Percentiles rank a stretch among this genome's conserved stretches.
Evolutionary conservation across 306 rosid genomes (phyloP).

Genomic region (Sindora glabra): DNA sequence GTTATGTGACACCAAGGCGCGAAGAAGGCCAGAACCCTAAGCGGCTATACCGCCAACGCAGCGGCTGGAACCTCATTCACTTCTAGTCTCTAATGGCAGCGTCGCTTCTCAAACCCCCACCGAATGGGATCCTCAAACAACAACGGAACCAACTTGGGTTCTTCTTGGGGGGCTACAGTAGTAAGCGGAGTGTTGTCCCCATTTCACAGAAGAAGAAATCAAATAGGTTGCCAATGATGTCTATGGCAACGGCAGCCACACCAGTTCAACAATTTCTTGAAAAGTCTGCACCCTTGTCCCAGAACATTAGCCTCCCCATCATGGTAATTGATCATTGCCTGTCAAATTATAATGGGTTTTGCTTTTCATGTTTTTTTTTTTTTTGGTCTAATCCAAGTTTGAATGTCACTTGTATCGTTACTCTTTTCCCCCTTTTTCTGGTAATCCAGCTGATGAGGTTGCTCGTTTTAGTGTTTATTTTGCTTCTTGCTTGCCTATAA

Average conservation of each 20-base stretch:
- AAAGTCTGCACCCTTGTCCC: slow-evolving; percentile 12
- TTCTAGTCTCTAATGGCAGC: slow-evolving; percentile 17
- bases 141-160: slow-evolving; percentile 14
- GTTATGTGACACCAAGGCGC: too few species aligned
- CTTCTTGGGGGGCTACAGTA: neutral
- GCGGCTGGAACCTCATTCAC: too few species aligned
- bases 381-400: too few species aligned
- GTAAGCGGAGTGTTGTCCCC: neutral
- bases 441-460: neutral
- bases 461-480: neutral
- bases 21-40: slow-evolving; percentile 11
- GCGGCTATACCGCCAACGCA: too few species aligned
- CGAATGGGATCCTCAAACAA: neutral
- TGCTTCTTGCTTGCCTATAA: neutral
- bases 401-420: neutral
- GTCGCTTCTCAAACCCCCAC: slow-evolving; percentile 13
- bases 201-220: slow-evolving; percentile 15
- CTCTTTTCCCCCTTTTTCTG: neutral
- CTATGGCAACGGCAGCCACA: slow-evolving; percentile 31
- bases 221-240: slow-evolving; percentile 2
- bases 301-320: slow-evolving; percentile 19
- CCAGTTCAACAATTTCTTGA: slow-evolving; percentile 28
- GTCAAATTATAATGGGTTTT: neutral
- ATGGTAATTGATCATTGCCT: slow-evolving; percentile 20
- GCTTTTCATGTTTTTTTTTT: neutral